Percentiles rank a stretch among this genome's conserved stretches.
phyloP scores from a whole-genome alignment of 495 filamentous ascomycete genomes.

The Neurospora sp. region DNA sequence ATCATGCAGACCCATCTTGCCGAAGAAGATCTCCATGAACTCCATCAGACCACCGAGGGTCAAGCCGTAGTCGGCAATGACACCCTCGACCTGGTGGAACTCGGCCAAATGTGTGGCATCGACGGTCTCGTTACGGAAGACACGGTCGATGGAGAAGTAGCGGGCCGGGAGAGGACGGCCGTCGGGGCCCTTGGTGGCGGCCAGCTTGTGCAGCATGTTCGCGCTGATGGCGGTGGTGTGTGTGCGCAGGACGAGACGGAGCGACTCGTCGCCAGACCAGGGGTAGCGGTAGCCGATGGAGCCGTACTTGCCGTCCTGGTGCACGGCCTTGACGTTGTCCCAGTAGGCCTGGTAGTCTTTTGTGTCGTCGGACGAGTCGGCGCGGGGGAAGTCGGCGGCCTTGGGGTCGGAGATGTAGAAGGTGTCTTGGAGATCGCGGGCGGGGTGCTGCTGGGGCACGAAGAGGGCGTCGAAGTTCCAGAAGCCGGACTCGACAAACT shows the following conservation, averaged over 20 bases:
- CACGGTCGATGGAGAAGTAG: conserved; percentile 95
- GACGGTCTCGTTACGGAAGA: conserved; percentile 81
- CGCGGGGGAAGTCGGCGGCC: conserved; percentile 60
- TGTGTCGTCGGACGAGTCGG: conserved; percentile 46
- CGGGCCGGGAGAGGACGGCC: conserved; percentile 57
- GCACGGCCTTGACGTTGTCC: conserved; percentile 74
- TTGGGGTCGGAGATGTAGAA: conserved; percentile 93
- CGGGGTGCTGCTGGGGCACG: conserved; percentile 95
- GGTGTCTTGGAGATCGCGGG: conserved; percentile 92
- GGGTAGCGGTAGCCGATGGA: conserved; percentile 93
- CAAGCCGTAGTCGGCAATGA: conserved; percentile 90
- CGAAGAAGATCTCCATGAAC: conserved; percentile 95
- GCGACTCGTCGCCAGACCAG: conserved; percentile 80
- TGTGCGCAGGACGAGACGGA: conserved; percentile 83
- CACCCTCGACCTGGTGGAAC: conserved; percentile 97
- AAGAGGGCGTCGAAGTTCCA: conserved; percentile 97
- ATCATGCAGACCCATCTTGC: conserved; percentile 83
- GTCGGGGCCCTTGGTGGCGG: conserved; percentile 46
- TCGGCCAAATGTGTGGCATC: conserved; percentile 94
- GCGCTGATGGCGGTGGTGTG: conserved; percentile 90
- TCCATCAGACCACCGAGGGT: conserved; percentile 88
- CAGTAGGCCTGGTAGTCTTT: conserved; percentile 77
- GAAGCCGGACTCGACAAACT: conserved; percentile 89
- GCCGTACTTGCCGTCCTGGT: conserved; percentile 78
- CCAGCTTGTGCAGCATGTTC: conserved; percentile 80